These are phyloP conservation scores for Neurospora sp. DNA, from an alignment of 495 filamentous ascomycete genomes.

Conservation along the genomic window DNA sequence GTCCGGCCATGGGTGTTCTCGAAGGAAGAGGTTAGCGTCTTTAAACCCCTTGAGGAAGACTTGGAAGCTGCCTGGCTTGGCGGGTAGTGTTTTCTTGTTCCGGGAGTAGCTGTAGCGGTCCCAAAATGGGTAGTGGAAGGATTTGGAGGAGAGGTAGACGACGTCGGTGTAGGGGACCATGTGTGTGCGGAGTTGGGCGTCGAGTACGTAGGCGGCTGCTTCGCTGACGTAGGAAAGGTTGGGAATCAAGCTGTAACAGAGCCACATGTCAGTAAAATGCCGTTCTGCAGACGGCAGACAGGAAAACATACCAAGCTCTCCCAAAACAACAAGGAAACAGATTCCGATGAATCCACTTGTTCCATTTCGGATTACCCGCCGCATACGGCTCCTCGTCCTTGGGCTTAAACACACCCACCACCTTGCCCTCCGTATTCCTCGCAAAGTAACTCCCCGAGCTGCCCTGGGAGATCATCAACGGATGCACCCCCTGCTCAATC, in stretches of 20 bases:
- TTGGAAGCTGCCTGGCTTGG: constrained; percentile 93
- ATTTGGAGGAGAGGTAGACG: constrained; percentile 87
- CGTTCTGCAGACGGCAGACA: not conserved
- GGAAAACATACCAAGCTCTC: constrained; percentile 59
- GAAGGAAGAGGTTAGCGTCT: constrained; percentile 89
- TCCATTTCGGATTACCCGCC: constrained; percentile 87
- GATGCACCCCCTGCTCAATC: constrained; percentile 87
- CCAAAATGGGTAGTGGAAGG: constrained; percentile 97
- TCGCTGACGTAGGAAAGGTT: constrained; percentile 99
- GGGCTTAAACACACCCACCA: constrained; percentile 96
- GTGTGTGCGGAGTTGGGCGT: constrained; percentile 79
- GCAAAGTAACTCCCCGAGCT: constrained; percentile 98
- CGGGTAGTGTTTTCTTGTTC: constrained; percentile 76
- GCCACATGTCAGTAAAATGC: constrained; percentile 7
- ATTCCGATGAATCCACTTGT: constrained; percentile 90
- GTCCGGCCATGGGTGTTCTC: constrained; percentile 97
- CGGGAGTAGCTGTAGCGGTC: constrained; percentile 80
- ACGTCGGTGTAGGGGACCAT: constrained; percentile 95
- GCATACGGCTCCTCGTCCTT: constrained; percentile 99
- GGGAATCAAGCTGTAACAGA: constrained; percentile 60
- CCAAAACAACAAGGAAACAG: constrained; percentile 97
- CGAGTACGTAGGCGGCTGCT: constrained; percentile 90
- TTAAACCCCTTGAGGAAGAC: constrained; percentile 95
- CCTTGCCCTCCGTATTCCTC: constrained; percentile 78
- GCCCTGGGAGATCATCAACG: constrained; percentile 90